Evolutionary conservation across 768 basidiomycete species (phyloP), one percentile per base, ranked within the genome.

Genomic region (Tubosaeta brunneosetosa): DNA sequence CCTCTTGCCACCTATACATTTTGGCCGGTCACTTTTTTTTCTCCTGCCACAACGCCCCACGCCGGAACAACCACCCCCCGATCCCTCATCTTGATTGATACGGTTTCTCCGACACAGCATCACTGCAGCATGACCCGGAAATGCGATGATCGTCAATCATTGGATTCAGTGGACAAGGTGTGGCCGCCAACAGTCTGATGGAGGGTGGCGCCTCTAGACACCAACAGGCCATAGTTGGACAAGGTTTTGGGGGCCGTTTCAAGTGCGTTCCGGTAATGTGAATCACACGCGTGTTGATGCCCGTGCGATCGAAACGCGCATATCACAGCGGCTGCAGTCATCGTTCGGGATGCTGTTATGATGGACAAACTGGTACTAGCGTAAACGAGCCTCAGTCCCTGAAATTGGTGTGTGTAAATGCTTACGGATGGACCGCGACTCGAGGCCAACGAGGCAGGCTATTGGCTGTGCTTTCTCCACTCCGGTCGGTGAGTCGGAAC

Each of bases 311-410:
- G 65, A 57, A 61, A 60, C 55, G 34, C 59, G 45, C 46, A 59
- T 54, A 49, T 47, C 46, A 47, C 48, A 31, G 25, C 41, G 47
- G 53, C 53, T 40, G 49, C 36, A 50, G 47, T 50, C 44, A 29
- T 55, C 54, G 22, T 34, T 42, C 66, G 64, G 65, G 59, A 68
- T 68, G 65, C 61, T 68, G 66, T 60, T 56, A 66, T 53, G 44
- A 40, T 40, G 6, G 44, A 47, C 47, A 59, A 67, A 61, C 47
- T 12, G 40, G 57, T 54, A 47, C 59, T 47, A 59, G 62, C 49
- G 49, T 49, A 51, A 51, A 50, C 46, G 40, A 49, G 29, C 44
- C 38, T 49, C 44, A 53, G 50, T 53, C 61, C 65, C 65, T 63
- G 69, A 63, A 47, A 40, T 61, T 19, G 32, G 52, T 58, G 51